Evolutionary conservation across 1,284 basidiomycete species (phyloP).

Genomic region (Ustilago vetiveriae): DNA sequence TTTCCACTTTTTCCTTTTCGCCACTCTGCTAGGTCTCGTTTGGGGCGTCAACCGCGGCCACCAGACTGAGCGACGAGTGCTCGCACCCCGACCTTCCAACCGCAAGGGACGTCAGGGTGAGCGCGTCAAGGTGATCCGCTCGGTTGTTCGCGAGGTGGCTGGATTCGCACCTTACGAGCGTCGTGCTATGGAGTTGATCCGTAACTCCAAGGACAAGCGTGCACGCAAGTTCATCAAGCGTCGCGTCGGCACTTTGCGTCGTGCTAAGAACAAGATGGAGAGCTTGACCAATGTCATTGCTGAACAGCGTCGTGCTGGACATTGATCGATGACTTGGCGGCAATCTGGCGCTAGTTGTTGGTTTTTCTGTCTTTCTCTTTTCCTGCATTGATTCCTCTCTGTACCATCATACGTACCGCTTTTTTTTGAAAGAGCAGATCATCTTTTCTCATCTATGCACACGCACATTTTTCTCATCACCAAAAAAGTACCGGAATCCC

Average conservation of each 20-base stretch:
- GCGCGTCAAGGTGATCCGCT: slow-evolving; percentile 67
- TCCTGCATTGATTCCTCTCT: not conserved
- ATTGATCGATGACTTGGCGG: slow-evolving; percentile 39
- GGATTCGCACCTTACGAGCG: slow-evolving; percentile 99
- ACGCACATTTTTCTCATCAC: too few relatives aligned
- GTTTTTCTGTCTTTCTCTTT: not conserved
- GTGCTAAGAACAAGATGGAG: slow-evolving; percentile 67
- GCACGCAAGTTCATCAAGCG: slow-evolving; percentile 67
- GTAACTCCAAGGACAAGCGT: slow-evolving; percentile 87
- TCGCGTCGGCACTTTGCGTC: slow-evolving; percentile 64
- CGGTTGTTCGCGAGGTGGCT: slow-evolving; percentile 70
- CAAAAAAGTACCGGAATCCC: too few relatives aligned
- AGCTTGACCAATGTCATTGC: slow-evolving; percentile 63
- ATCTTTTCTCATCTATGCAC: too few relatives aligned
- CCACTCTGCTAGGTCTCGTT: slow-evolving; percentile 77
- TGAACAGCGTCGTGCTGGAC: slow-evolving; percentile 65
- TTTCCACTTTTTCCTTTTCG: slow-evolving; percentile 4
- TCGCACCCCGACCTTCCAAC: slow-evolving; percentile 82
- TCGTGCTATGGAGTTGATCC: slow-evolving; percentile 96
- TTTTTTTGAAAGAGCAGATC: too few relatives aligned
- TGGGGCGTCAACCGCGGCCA: slow-evolving; percentile 91
- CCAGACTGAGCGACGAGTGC: slow-evolving; percentile 86
- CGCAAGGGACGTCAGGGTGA: slow-evolving; percentile 86
- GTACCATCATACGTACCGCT: slow-evolving; percentile 12
- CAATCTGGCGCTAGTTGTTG: not conserved